These are phyloP conservation scores for Kwoniella mangroviensis DNA, from an alignment of 768 basidiomycete species.

Conservation along the genomic window DNA sequence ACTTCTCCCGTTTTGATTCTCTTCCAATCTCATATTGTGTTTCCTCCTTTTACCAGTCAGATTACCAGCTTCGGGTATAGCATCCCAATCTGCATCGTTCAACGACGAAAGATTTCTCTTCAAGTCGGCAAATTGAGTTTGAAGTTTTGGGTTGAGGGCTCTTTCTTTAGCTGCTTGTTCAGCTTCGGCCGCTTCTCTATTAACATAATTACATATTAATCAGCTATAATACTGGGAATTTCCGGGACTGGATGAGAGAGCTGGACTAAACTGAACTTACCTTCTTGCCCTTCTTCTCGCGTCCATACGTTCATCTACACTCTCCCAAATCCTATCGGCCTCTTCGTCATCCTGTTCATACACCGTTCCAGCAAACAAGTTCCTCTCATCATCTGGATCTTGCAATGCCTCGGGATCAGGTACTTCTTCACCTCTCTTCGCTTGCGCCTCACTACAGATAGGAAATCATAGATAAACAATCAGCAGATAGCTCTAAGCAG, in stretches of 20 bases:
- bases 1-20: constrained; percentile 71
- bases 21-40: constrained; percentile 59
- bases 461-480: neutral
- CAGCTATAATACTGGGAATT: neutral
- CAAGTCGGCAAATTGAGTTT: constrained; percentile 92
- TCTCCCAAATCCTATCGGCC: constrained; percentile 91
- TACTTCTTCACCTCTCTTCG: constrained; percentile 80
- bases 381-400: constrained; percentile 96
- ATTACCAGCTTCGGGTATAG: constrained; percentile 93
- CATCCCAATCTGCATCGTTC: constrained; percentile 92
- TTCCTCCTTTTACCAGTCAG: constrained; percentile 87
- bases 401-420: constrained; percentile 89
- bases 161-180: constrained; percentile 76
- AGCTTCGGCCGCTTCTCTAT: constrained; percentile 76
- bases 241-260: no score
- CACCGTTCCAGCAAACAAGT: constrained; percentile 90
- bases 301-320: constrained; percentile 91
- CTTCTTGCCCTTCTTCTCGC: constrained; percentile 75
- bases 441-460: constrained; percentile 78
- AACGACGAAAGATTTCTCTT: constrained; percentile 86
- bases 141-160: constrained; percentile 89
- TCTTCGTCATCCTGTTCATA: constrained; percentile 98
- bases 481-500: neutral
- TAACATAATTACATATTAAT: neutral
- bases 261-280: constrained; percentile 61